Percentiles rank a stretch among this genome's conserved stretches.
phyloP scores from a whole-genome alignment of 2,329 filamentous ascomycete genomes.

The Exophiala aquamarina region DNA sequence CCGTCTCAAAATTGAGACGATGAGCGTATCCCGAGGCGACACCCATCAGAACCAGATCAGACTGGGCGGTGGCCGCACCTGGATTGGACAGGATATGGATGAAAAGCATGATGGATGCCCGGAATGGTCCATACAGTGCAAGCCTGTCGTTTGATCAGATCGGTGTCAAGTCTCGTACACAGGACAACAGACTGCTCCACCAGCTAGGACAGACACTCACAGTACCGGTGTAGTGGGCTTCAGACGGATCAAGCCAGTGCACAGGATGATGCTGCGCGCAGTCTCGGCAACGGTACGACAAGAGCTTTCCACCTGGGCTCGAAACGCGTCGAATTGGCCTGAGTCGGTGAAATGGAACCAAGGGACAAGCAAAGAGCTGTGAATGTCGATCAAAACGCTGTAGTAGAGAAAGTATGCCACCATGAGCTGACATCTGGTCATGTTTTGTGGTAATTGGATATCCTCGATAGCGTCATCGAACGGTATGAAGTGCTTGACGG shows the following conservation, averaged over 20 bases:
- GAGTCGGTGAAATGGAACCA: slow-evolving; percentile 2
- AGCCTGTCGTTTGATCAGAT: background rate
- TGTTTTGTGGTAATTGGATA: slow-evolving; percentile 2
- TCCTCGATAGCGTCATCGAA: slow-evolving; percentile 3
- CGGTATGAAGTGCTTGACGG: slow-evolving; percentile 1
- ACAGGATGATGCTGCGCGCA: slow-evolving; percentile 1
- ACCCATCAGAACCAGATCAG: slow-evolving; percentile 1
- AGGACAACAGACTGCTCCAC: background rate
- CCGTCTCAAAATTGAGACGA: slow-evolving; percentile 3
- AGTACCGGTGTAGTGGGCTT: slow-evolving; percentile 5
- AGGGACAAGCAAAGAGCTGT: slow-evolving; percentile 3
- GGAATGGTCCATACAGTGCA: background rate
- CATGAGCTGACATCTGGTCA: slow-evolving; percentile 4
- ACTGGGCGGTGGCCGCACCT: slow-evolving; percentile 1
- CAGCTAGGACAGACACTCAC: slow-evolving; percentile 2
- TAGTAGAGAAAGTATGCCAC: slow-evolving; percentile 7
- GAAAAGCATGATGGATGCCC: slow-evolving; percentile 3
- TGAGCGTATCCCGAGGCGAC: background rate
- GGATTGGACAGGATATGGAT: slow-evolving; percentile 3
- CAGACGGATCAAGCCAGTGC: slow-evolving; percentile 6
- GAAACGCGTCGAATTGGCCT: slow-evolving; percentile 1
- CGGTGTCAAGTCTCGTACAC: background rate
- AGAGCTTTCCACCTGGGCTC: slow-evolving; percentile 3
- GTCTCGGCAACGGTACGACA: slow-evolving; percentile 5
- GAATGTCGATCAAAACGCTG: slow-evolving; percentile 4